phyloP scores from a whole-genome alignment of 225 moss, liverwort and hornwort species.

The Thuidium tamariscinum region DNA sequence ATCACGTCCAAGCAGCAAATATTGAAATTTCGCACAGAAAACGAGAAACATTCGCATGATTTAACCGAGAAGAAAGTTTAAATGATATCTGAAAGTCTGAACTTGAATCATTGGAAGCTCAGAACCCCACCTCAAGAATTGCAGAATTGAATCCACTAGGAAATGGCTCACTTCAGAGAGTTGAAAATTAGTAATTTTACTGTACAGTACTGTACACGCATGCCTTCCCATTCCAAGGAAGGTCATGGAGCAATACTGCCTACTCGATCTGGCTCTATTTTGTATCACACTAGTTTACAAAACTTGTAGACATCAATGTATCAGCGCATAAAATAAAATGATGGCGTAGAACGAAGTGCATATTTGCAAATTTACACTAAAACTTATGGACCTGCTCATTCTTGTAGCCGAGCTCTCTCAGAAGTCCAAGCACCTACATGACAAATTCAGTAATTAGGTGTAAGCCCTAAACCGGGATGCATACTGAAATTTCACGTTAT shows the following conservation, averaged over 20 bases:
- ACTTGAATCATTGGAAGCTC: not conserved
- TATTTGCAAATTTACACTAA: not conserved
- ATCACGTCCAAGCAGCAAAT: not conserved
- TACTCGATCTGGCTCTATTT: not conserved
- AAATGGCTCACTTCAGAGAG: not conserved
- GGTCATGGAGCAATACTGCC: not conserved
- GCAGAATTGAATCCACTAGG: not conserved
- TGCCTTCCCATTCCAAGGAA: not conserved
- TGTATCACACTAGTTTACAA: not conserved
- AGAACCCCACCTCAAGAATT: not conserved
- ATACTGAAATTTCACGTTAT: not conserved
- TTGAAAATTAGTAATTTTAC: not conserved
- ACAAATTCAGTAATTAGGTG: not conserved
- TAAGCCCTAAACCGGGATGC: not conserved
- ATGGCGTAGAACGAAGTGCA: not conserved
- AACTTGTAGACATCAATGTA: not conserved
- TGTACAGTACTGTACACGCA: not conserved
- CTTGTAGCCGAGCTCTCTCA: conserved; percentile 32
- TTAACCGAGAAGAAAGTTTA: not conserved
- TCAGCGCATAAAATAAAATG: not conserved
- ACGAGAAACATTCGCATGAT: not conserved
- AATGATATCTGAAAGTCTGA: not conserved
- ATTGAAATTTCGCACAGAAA: not conserved
- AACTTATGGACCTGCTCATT: conserved; percentile 41
- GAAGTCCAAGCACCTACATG: conserved; percentile 31